Base-by-base conservation (phyloP, 2,329 filamentous ascomycete species). In the Hypoxylon sp. region DNA sequence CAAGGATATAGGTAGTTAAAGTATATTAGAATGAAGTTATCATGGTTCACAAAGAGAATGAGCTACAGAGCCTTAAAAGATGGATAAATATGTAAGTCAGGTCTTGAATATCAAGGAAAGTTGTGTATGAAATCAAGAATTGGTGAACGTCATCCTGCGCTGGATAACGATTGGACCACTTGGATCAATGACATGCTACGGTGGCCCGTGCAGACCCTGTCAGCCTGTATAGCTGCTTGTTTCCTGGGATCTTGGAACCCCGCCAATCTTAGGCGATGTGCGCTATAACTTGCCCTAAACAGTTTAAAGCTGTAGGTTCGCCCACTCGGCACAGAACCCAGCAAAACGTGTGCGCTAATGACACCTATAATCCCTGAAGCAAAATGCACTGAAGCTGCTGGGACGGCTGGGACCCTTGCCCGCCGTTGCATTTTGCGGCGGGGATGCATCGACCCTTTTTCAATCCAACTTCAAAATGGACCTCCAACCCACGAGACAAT, bases 91-190 rank as follows among this genome's bases (percentile, higher is more conserved):
- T 50, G 46, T 29, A 44, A 44, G 17, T 29, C 46, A 19, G 9
- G 24, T 35, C 29, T 39, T 11, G 2, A 44, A 64, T 66, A 70
- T 70, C 67, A 71, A 65, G 69, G 39, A 66, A 68, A 68, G 55
- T 52, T 66, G 66, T 54, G 59, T 19, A 54, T 58, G 50, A 55
- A 65, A 58, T 66, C 46, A 61, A 63, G 54, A 48, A 37, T 37
- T 67, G 59, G 63, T 70, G 59, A 69, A 75, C 74, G 74, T 76
- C 71, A 74, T 71, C 61, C 66, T 53, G 57, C 62, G 22, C 46
- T 54, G 55, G 46, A 42, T 58, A 59, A 50, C 63, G 53, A 73
- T 59, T 65, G 59, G 65, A 58, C 58, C 65, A 65, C 58, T 60
- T 70, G 63, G 67, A 66, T 69, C 63, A 63, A 67, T 69, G 66